A percentile compares a stretch with the other conserved stretches of the same genome.
Evolutionary conservation across 352 stramenopile genomes (phyloP).

Genomic region (Pythium chondricola): DNA sequence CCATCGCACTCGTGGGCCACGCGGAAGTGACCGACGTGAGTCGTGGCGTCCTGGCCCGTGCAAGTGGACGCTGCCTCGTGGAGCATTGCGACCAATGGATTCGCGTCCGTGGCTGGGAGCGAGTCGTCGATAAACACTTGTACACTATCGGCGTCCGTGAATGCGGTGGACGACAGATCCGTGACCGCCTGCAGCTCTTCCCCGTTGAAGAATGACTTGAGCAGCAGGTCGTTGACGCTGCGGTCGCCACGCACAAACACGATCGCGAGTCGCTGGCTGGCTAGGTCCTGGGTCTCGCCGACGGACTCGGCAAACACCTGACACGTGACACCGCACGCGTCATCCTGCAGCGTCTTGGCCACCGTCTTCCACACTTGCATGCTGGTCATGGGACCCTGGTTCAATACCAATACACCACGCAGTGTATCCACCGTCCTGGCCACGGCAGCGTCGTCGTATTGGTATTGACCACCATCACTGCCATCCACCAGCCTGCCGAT

Average conservation of each 20-base stretch:
- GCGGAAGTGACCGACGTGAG: slow-evolving; percentile 51
- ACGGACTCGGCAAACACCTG: slow-evolving; percentile 22
- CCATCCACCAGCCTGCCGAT: slow-evolving; percentile 32
- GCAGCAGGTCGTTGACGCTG: slow-evolving; percentile 56
- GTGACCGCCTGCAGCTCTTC: slow-evolving; percentile 46
- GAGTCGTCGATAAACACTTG: slow-evolving; percentile 70
- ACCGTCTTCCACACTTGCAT: slow-evolving; percentile 4
- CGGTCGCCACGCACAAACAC: slow-evolving; percentile 57
- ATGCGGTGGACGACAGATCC: slow-evolving; percentile 1
- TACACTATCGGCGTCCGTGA: slow-evolving; percentile 8
- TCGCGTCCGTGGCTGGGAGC: slow-evolving; percentile 20
- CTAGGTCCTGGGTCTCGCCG: slow-evolving; percentile 12
- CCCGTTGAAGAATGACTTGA: slow-evolving; percentile 64
- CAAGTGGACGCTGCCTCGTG: background rate
- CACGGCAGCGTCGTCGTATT: background rate
- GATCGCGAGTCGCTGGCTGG: slow-evolving; percentile 13
- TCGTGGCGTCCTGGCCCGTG: background rate
- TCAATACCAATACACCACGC: background rate
- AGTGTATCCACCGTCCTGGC: background rate
- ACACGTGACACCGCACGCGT: slow-evolving; percentile 11
- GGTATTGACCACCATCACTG: background rate
- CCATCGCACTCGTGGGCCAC: slow-evolving; percentile 55
- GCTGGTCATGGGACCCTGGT: background rate
- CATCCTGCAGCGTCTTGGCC: background rate
- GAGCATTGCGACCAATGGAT: slow-evolving; percentile 6